phyloP scores from a whole-genome alignment of 495 filamentous ascomycete genomes.

The Xylaria telfairii region DNA sequence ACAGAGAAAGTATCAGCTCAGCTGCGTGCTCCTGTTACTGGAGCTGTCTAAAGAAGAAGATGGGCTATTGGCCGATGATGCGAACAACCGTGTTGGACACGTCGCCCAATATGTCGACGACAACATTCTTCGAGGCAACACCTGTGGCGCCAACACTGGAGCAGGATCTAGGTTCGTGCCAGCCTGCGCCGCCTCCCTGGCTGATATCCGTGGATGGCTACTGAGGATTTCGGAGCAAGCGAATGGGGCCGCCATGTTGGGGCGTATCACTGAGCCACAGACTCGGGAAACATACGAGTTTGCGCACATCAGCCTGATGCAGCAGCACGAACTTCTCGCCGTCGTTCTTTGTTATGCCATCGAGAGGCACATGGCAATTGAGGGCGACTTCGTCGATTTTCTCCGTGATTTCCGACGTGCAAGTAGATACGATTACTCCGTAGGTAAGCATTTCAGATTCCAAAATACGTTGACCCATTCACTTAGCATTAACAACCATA shows the following conservation, averaged over 20 bases:
- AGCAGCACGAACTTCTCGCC: conserved; percentile 89
- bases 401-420: conserved; percentile 66
- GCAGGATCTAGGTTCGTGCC: conserved; percentile 57
- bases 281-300: conserved; percentile 73
- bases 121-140: conserved; percentile 44
- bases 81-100: conserved; percentile 45
- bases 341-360: conserved; percentile 76
- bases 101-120: conserved; percentile 44
- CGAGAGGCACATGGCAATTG: conserved; percentile 69
- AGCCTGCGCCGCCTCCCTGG: conserved; percentile 76
- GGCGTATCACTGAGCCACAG: conserved; percentile 67
- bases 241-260: conserved; percentile 72
- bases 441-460: conserved; percentile 27
- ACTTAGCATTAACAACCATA: conserved; percentile 40
- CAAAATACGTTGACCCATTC: not conserved
- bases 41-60: conserved; percentile 68
- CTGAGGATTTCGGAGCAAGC: conserved; percentile 72
- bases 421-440: conserved; percentile 36
- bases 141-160: conserved; percentile 24
- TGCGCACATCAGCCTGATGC: conserved; percentile 72
- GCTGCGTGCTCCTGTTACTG: conserved; percentile 79
- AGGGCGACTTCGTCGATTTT: conserved; percentile 75
- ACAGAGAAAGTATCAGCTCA: conserved; percentile 75
- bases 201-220: conserved; percentile 73
- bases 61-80: conserved; percentile 45